These are phyloP conservation scores for Cystoisospora suis DNA, from an alignment of 169 alveolate genomes.

Conservation along the genomic window DNA sequence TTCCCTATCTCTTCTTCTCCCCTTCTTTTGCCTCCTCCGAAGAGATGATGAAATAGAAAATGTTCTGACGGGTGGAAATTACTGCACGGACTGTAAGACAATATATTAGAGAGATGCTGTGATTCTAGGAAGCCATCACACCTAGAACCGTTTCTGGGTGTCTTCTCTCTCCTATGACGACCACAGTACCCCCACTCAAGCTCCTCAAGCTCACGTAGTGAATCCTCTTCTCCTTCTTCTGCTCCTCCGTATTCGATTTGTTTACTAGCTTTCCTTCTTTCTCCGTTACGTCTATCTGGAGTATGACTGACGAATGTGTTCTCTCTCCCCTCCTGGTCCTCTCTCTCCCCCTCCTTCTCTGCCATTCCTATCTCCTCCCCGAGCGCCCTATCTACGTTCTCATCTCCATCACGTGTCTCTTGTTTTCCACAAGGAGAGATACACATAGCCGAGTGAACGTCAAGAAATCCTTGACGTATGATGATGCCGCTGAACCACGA, in stretches of 20 bases:
- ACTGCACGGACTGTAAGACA: not conserved
- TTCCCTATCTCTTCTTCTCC: too few species aligned
- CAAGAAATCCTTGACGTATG: not conserved
- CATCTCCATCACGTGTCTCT: not conserved
- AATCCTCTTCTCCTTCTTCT: not conserved
- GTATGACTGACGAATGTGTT: too few species aligned
- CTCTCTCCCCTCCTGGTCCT: not conserved
- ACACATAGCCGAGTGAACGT: not conserved
- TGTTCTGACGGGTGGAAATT: conserved; percentile 17
- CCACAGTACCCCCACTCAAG: not conserved
- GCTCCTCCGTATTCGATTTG: too few species aligned
- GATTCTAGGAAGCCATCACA: not conserved
- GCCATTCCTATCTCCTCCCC: not conserved
- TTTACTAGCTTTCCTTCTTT: too few species aligned
- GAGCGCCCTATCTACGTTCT: not conserved
- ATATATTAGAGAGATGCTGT: not conserved
- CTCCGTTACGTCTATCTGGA: not conserved
- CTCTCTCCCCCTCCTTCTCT: not conserved
- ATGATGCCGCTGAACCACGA: not conserved
- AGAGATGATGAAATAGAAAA: not conserved
- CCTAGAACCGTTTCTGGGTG: not conserved
- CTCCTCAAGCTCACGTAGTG: not conserved
- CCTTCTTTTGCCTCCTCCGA: too few species aligned
- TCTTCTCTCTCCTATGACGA: too few species aligned
- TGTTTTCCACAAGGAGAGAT: too few species aligned